Conservation (phyloP, 192 early-diverging fungal species). For the Paraglomus occultum region DNA sequence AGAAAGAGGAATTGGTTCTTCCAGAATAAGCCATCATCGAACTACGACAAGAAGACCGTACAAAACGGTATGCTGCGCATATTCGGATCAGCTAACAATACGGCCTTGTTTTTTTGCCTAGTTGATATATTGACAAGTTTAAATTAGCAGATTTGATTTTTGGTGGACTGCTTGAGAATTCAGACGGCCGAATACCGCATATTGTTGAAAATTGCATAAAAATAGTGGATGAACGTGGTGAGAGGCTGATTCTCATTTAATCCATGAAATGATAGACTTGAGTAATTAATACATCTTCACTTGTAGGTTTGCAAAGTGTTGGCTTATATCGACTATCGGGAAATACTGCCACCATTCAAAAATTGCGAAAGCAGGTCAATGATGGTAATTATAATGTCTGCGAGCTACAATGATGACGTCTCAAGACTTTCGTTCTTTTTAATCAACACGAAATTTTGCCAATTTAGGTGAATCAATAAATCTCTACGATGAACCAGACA, state of each 20-base stretch:
- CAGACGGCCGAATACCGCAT: conserved; percentile 46
- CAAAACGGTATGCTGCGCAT: neutral
- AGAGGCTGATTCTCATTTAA: too few species aligned
- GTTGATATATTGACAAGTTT: conserved; percentile 1
- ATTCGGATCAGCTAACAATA: too few species aligned
- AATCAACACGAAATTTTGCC: too few species aligned
- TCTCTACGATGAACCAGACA: conserved; percentile 61
- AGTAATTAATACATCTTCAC: too few species aligned
- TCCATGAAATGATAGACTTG: too few species aligned
- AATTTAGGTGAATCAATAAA: conserved; percentile 45
- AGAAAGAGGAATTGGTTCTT: conserved; percentile 4
- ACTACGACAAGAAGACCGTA: neutral
- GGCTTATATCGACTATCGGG: conserved; percentile 66
- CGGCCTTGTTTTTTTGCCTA: neutral
- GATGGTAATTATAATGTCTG: conserved; percentile 44
- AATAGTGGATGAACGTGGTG: conserved; percentile 51
- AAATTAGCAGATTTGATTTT: conserved; percentile 25
- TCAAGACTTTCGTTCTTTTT: neutral
- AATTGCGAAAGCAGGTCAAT: conserved; percentile 52
- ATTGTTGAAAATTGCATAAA: conserved; percentile 59
- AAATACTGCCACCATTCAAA: conserved; percentile 57
- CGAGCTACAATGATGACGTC: neutral
- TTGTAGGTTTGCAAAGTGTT: conserved; percentile 49
- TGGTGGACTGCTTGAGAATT: conserved; percentile 40
- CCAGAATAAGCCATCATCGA: neutral